Percentiles rank a stretch among this genome's conserved stretches.
phyloP scores from a whole-genome alignment of 306 rosid species.

The Cucumis cinereus region DNA sequence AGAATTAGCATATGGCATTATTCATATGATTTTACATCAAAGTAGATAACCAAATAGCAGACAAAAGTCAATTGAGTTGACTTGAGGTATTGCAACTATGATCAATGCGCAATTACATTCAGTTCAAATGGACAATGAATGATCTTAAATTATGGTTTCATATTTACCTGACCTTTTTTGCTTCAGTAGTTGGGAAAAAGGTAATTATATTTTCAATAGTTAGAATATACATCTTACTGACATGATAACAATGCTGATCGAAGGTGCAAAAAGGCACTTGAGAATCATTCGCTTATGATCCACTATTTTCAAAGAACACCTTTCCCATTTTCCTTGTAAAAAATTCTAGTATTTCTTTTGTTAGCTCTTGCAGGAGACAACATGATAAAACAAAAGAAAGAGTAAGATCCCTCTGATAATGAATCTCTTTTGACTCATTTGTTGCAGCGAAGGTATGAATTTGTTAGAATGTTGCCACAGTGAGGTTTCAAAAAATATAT shows the following conservation, averaged over 20 bases:
- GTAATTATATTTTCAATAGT: neutral
- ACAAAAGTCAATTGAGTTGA: neutral
- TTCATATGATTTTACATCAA: neutral
- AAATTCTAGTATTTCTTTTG: conserved; percentile 61
- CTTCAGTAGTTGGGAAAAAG: neutral
- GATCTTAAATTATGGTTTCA: neutral
- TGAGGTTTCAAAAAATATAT: neutral
- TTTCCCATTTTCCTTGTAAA: conserved; percentile 80
- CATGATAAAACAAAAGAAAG: neutral
- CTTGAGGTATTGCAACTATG: neutral
- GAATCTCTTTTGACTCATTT: neutral
- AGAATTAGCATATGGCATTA: neutral
- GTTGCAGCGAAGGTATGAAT: neutral
- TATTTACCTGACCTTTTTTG: neutral
- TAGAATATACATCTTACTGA: neutral
- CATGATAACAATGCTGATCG: conserved; percentile 12
- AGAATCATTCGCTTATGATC: conserved; percentile 96
- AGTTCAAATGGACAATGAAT: neutral
- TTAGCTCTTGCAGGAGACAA: conserved; percentile 49
- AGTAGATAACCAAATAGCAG: neutral
- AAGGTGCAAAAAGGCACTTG: conserved; percentile 39
- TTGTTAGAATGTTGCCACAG: neutral
- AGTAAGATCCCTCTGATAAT: neutral
- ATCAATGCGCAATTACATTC: too few species aligned
- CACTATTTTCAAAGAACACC: conserved; percentile 79